phyloP scores from a whole-genome alignment of 2,329 filamentous ascomycete species.

The Coniella lustricola region DNA sequence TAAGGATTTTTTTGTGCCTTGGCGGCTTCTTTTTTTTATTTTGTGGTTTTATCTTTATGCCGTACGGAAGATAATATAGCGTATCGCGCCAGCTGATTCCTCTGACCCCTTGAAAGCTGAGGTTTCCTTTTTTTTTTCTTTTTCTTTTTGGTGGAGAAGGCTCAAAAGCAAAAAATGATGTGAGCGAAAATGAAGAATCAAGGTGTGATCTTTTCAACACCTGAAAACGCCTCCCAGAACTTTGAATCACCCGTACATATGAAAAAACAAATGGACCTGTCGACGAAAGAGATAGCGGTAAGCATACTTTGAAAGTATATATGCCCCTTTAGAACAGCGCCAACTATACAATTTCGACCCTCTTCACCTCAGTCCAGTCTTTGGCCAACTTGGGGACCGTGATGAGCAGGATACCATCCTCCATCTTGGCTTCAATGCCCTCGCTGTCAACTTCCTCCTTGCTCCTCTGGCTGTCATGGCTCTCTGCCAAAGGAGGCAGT shows the following conservation, averaged over 20 bases:
- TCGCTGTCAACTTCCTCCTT: slow-evolving; percentile 60
- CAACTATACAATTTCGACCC: slow-evolving; percentile 53
- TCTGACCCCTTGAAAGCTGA: not conserved
- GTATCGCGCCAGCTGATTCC: not conserved
- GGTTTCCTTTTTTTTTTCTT: too few species aligned
- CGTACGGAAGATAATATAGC: too few species aligned
- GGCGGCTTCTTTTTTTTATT: not conserved
- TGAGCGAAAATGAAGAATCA: too few species aligned
- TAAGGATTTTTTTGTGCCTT: not conserved
- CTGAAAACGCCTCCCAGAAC: too few species aligned
- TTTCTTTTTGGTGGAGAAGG: too few species aligned
- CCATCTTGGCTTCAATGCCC: slow-evolving; percentile 65
- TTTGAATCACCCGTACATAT: too few species aligned
- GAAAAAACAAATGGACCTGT: too few species aligned
- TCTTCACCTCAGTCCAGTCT: slow-evolving; percentile 57
- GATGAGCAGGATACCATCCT: slow-evolving; percentile 71
- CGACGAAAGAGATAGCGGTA: too few species aligned
- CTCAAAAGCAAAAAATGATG: too few species aligned
- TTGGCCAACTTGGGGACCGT: slow-evolving; percentile 67
- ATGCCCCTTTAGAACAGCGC: too few species aligned
- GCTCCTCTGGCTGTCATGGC: slow-evolving; percentile 24
- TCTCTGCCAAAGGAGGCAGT: slow-evolving; percentile 40
- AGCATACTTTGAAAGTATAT: too few species aligned
- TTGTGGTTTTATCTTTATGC: not conserved
- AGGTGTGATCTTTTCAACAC: too few species aligned